Conservation (phyloP, 441 rosid genomes). For the Erodium chrysanthum region DNA sequence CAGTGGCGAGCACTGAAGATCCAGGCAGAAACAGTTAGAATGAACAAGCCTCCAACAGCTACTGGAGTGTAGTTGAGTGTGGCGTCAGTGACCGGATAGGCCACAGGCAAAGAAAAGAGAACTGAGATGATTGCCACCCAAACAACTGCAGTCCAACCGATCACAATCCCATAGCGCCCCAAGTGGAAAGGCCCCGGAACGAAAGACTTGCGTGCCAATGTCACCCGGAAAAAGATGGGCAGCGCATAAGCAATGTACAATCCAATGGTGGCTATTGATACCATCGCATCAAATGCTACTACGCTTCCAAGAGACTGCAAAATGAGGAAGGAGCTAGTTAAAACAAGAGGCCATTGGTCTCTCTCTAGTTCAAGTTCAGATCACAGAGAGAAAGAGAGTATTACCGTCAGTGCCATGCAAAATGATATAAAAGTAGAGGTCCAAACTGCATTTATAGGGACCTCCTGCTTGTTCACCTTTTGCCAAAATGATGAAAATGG, state of each 20-base stretch:
- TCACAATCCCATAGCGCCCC: conserved; percentile 49
- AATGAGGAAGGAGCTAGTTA: not conserved
- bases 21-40: conserved; percentile 52
- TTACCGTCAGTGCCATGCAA: conserved; percentile 93
- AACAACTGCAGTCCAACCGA: conserved; percentile 78
- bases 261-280: conserved; percentile 89
- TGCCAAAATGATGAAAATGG: conserved; percentile 81
- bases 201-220: conserved; percentile 65
- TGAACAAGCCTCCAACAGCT: conserved; percentile 67
- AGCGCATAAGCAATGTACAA: conserved; percentile 88
- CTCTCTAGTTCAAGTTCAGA: no score
- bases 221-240: conserved; percentile 75
- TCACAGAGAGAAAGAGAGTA: not conserved
- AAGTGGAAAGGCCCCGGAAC: conserved; percentile 70
- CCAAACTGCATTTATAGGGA: conserved; percentile 92
- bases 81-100: conserved; percentile 64
- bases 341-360: no score
- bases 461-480: conserved; percentile 74
- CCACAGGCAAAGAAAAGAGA: conserved; percentile 85
- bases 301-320: conserved; percentile 79
- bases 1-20: conserved; percentile 65
- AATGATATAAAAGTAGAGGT: conserved; percentile 60
- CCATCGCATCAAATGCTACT: conserved; percentile 96
- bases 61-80: conserved; percentile 93
- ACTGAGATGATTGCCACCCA: conserved; percentile 86